phyloP scores from a whole-genome alignment of 495 filamentous ascomycete species.

The Monascus purpureus region DNA sequence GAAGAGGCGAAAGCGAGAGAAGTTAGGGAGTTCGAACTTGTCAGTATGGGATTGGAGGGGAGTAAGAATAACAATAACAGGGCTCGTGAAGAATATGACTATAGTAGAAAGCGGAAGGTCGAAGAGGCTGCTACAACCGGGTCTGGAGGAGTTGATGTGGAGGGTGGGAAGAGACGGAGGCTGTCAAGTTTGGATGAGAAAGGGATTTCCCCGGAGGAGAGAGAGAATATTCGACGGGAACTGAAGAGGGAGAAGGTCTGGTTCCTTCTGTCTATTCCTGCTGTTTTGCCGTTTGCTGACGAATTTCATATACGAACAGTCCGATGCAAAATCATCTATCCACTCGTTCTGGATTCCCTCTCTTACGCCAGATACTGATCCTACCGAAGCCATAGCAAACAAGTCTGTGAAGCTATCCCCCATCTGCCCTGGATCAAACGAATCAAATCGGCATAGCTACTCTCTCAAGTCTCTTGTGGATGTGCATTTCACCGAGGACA shows the following conservation, averaged over 20 bases:
- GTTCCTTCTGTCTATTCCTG: constrained; percentile 1
- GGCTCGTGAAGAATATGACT: constrained; percentile 2
- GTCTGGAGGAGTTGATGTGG: constrained; percentile 50
- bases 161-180: constrained; percentile 32
- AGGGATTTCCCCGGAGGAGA: constrained; percentile 60
- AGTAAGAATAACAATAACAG: constrained; percentile 1
- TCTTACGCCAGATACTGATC: constrained; percentile 52
- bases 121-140: constrained; percentile 44
- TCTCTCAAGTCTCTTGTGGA: constrained; percentile 70
- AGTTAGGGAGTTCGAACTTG: constrained; percentile 25
- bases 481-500: constrained; percentile 69
- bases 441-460: constrained; percentile 57
- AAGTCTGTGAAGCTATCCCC: constrained; percentile 59
- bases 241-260: constrained; percentile 63
- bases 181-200: constrained; percentile 69
- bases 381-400: constrained; percentile 30
- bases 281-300: constrained; percentile 2
- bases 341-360: constrained; percentile 94
- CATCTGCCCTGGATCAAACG: constrained; percentile 63
- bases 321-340: constrained; percentile 51
- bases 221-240: constrained; percentile 49
- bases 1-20: constrained; percentile 21
- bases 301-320: constrained; percentile 7
- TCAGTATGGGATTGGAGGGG: constrained; percentile 29
- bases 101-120: constrained; percentile 11